A percentile compares a stretch with the other conserved stretches of the same genome.
Evolutionary conservation across 148 eudicot genomes (phyloP).

Genomic region (Nyssa sinensis): DNA sequence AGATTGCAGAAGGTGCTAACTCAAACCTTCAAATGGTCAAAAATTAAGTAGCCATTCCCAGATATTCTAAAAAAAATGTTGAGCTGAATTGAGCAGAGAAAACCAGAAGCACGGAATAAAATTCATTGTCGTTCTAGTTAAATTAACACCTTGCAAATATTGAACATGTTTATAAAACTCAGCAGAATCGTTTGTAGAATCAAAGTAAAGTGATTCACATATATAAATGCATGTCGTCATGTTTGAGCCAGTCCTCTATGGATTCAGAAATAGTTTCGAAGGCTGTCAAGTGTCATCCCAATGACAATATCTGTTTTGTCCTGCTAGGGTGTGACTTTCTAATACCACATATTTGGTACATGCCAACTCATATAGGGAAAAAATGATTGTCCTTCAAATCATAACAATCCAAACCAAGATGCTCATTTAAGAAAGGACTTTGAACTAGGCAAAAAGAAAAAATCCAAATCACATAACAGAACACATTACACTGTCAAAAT

Average conservation of each 20-base stretch:
- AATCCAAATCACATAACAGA: not conserved
- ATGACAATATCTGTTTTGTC: not conserved
- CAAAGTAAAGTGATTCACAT: not conserved
- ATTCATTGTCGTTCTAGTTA: not conserved
- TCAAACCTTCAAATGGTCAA: not conserved
- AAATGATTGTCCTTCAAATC: not conserved
- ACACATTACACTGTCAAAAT: no score
- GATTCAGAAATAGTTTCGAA: not conserved
- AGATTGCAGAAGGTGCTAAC: not conserved
- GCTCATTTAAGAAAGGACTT: not conserved
- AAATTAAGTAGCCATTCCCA: no score
- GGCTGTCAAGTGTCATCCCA: not conserved
- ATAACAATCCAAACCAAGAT: not conserved
- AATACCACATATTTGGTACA: not conserved
- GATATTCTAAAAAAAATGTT: no score
- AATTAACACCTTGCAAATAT: slow-evolving; percentile 7
- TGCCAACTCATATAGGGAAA: not conserved
- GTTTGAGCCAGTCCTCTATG: not conserved
- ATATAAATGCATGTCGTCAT: not conserved
- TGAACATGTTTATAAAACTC: no score
- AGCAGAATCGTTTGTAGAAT: no score
- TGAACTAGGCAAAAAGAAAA: not conserved
- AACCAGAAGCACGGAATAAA: no score
- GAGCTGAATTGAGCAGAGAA: no score
- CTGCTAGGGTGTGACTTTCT: not conserved